Conservation (phyloP, 805 yeast species). For the Wickerhamomyces alni region DNA sequence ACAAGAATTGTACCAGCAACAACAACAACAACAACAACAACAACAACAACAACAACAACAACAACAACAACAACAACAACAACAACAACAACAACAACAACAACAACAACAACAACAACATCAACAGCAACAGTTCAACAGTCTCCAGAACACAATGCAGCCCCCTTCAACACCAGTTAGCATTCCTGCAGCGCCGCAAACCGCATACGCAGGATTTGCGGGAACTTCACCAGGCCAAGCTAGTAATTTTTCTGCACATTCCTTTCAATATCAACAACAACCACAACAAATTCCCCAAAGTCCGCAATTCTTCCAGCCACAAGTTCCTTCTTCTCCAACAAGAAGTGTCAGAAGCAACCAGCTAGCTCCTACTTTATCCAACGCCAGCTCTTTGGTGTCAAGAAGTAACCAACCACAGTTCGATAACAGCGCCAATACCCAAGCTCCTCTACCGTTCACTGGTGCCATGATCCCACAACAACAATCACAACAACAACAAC, state of each 20-base stretch:
- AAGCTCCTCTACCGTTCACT: constrained; percentile 13
- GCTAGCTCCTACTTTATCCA: constrained; percentile 19
- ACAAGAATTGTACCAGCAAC: constrained; percentile 27
- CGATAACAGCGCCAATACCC: constrained; percentile 11
- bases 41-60: constrained; percentile 17
- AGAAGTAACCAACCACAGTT: constrained; percentile 6
- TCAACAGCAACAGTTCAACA: constrained; percentile 17
- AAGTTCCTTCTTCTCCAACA: constrained; percentile 28
- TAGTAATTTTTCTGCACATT: constrained; percentile 9
- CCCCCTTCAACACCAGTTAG: constrained; percentile 21
- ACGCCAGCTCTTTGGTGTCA: constrained; percentile 19
- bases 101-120: constrained; percentile 3
- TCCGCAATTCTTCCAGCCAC: constrained; percentile 23
- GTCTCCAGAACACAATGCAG: constrained; percentile 24
- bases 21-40: constrained; percentile 20
- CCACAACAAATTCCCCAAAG: constrained; percentile 16
- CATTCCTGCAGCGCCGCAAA: constrained; percentile 18
- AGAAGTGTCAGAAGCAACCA: constrained; percentile 23
- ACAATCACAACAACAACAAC: constrained; percentile 8
- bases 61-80: constrained; percentile 14
- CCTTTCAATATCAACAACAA: constrained; percentile 17
- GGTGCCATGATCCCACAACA: not conserved
- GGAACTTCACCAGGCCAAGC: constrained; percentile 21
- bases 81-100: constrained; percentile 11
- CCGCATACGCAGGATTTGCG: constrained; percentile 10